Evolutionary conservation across 768 basidiomycete species (phyloP), one percentile per base, ranked within the genome.

Genomic region (Termitomyces sp.): DNA sequence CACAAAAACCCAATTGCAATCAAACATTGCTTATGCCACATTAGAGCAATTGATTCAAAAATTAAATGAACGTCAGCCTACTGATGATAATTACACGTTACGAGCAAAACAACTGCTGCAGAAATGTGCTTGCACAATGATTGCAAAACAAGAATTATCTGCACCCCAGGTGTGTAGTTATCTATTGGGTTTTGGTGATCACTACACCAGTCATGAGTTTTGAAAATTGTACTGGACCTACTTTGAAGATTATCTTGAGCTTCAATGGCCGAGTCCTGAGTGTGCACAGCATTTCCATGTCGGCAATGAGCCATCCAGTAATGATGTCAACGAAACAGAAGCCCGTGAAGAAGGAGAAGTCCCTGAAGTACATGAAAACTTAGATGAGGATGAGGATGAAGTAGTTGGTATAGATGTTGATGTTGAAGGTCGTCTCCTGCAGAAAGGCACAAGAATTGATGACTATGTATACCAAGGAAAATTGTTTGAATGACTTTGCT

Each of bases 1-100:
- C 16, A 75, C 80, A 3, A 83, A 83, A 55, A 58, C 74, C 0
- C 71, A 76, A 36, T 58, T 82, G 16, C 78, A 79, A 53, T 20
- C 74, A 1, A 76, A 82, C 63, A 73, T 79, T 3, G 74, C 77
- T 0, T 79, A 69, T 66, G 74, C 77, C 1, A 74, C 77, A 0
- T 56, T 81, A 2, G 73, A 78, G 48, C 22, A 69, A 0, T 73
- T 79, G 3, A 62, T 78, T 0, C 60, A 63, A 16, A 76, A 72
- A 33, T 54, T 77, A 1, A 28, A 28, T 4, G 70, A 65, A n/a
- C 61, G 53, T 55, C 54, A 70, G 44, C 18, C 63, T 3, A 20
- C 59, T 33, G 62, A 67, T 1, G 68, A 71, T 46, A 56, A 63
- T 2, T 7, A 65, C 7, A 69, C 57, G 0, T 7, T 63, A 0